Evolutionary conservation across 1,284 basidiomycete genomes (phyloP).

Genomic region (Psilocybe mexicana): DNA sequence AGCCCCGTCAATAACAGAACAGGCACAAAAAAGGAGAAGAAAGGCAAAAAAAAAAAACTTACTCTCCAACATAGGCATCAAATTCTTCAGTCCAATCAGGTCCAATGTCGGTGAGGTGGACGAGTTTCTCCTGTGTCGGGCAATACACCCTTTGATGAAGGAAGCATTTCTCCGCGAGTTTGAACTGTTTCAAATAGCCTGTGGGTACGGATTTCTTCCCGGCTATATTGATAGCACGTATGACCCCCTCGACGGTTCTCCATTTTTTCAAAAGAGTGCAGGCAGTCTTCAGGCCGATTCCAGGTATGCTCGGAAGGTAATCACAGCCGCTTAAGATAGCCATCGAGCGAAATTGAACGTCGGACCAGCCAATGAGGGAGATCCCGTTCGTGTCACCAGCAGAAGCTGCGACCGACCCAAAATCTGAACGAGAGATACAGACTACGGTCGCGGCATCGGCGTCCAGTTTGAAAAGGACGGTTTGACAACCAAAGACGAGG

Average conservation of each 20-base stretch:
- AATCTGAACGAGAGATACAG: constrained; percentile 77
- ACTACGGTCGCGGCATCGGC: constrained; percentile 71
- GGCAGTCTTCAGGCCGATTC: constrained; percentile 96
- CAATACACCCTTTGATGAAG: constrained; percentile 93
- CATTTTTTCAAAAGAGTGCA: constrained; percentile 80
- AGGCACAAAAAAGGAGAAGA: neutral
- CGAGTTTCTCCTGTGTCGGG: constrained; percentile 63
- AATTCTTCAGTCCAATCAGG: constrained; percentile 58
- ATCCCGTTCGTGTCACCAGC: constrained; percentile 53
- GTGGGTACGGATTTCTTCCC: constrained; percentile 84
- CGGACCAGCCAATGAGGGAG: constrained; percentile 87
- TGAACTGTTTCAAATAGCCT: constrained; percentile 74
- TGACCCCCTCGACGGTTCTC: constrained; percentile 85
- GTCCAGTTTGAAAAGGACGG: constrained; percentile 88
- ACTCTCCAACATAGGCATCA: constrained; percentile 81
- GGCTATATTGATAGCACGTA: constrained; percentile 81
- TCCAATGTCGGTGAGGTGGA: constrained; percentile 65
- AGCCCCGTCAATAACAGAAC: neutral
- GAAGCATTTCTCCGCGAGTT: constrained; percentile 89
- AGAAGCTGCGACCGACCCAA: constrained; percentile 64
- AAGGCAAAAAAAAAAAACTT: constrained; percentile 11
- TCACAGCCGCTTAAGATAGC: constrained; percentile 98
- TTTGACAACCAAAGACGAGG: constrained; percentile 93
- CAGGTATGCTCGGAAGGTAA: constrained; percentile 92
- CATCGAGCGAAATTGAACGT: constrained; percentile 90